phyloP scores from a whole-genome alignment of 228 moss, liverwort and hornwort species.

The Sphagnum magellanicum region DNA sequence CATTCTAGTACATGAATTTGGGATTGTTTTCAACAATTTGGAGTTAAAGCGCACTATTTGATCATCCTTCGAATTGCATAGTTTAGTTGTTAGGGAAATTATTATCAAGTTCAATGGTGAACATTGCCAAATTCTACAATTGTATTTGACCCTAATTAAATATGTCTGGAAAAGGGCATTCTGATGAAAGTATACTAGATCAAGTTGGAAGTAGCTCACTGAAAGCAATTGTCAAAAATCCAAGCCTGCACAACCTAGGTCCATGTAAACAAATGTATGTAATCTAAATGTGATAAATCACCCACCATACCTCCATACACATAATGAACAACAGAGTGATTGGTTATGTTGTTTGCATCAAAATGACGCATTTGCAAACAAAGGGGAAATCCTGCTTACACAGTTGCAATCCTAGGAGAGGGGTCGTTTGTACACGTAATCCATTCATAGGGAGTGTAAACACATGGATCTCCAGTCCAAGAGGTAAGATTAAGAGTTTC shows the following conservation, averaged over 20 bases:
- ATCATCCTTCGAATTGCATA: too few species aligned
- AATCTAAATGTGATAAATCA: too few species aligned
- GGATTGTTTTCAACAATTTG: too few species aligned
- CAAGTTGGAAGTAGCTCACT: not conserved
- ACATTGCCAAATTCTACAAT: too few species aligned
- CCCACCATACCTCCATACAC: not conserved
- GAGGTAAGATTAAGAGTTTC: slow-evolving; percentile 19
- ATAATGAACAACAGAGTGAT: not conserved
- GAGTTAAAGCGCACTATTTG: too few species aligned
- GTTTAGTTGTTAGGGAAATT: too few species aligned
- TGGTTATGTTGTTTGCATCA: not conserved
- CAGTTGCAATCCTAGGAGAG: slow-evolving; percentile 25
- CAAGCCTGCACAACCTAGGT: too few species aligned
- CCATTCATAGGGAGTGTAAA: slow-evolving; percentile 35
- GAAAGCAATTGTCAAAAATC: not conserved
- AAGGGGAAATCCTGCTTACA: slow-evolving; percentile 18
- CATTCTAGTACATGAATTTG: not conserved
- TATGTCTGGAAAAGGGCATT: too few species aligned
- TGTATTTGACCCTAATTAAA: too few species aligned
- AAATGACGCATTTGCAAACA: not conserved
- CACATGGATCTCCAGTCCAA: slow-evolving; percentile 47
- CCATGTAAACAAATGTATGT: too few species aligned
- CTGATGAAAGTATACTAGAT: too few species aligned
- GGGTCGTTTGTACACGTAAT: slow-evolving; percentile 27
- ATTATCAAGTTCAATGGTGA: too few species aligned